phyloP scores from a whole-genome alignment of 208 protist species.

The Leishmania guyanensis region DNA sequence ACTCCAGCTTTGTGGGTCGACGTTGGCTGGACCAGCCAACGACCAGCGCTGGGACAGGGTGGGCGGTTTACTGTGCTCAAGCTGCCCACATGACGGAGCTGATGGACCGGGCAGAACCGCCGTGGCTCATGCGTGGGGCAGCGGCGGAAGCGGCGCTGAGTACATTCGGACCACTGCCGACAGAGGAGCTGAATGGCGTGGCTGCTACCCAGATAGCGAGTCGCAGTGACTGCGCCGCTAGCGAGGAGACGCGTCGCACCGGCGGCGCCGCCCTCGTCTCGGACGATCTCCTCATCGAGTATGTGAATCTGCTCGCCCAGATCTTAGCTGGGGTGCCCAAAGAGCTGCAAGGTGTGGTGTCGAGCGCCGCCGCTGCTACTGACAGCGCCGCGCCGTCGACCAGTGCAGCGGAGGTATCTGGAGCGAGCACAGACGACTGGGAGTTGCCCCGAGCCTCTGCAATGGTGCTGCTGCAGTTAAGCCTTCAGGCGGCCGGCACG shows the following conservation, averaged over 20 bases:
- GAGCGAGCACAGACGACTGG: slow-evolving; percentile 21
- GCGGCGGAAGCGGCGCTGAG: not conserved
- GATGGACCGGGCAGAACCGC: slow-evolving; percentile 26
- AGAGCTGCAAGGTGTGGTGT: slow-evolving; percentile 41
- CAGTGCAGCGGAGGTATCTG: slow-evolving; percentile 1
- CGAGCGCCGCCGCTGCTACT: slow-evolving; percentile 4
- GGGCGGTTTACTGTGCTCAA: slow-evolving; percentile 18
- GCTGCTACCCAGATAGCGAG: slow-evolving; percentile 3
- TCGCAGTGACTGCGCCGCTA: slow-evolving; percentile 4
- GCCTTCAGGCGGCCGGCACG: slow-evolving; percentile 44
- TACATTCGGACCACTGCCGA: not conserved
- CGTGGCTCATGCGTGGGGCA: slow-evolving; percentile 23
- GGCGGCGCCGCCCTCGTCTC: slow-evolving; percentile 21
- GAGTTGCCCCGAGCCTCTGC: slow-evolving; percentile 35
- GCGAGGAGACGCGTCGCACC: not conserved
- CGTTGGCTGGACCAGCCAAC: slow-evolving; percentile 19
- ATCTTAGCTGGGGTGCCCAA: slow-evolving; percentile 76
- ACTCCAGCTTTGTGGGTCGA: slow-evolving; percentile 19
- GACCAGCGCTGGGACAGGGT: slow-evolving; percentile 1
- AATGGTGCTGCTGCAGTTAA: slow-evolving; percentile 51
- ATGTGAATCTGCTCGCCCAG: slow-evolving; percentile 58
- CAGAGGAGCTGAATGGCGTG: not conserved
- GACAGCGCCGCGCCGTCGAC: slow-evolving; percentile 14
- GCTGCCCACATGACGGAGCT: slow-evolving; percentile 16
- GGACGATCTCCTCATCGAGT: slow-evolving; percentile 75